Evolutionary conservation across 208 protist species (phyloP).

Genomic region (Entamoeba histolytica): DNA sequence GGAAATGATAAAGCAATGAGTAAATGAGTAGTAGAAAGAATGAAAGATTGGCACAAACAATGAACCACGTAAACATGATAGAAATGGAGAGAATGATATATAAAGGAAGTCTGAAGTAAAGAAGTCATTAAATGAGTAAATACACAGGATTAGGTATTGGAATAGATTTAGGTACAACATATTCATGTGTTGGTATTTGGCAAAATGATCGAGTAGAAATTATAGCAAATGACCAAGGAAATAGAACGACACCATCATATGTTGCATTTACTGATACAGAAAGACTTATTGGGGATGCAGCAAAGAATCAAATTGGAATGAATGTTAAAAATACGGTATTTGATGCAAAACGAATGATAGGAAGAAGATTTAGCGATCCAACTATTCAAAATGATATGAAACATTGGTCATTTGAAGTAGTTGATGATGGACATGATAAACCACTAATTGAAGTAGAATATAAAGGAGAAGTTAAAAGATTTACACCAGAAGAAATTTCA

Average conservation of each 20-base stretch:
- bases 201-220: no score
- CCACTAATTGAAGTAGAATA: conserved; percentile 31
- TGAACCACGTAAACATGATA: no score
- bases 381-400: conserved; percentile 31
- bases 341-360: conserved; percentile 67
- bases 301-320: conserved; percentile 56
- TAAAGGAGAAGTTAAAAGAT: background rate
- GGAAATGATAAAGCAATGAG: no score
- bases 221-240: no score
- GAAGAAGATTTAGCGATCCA: conserved; percentile 47
- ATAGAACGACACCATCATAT: no score
- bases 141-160: conserved; percentile 26
- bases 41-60: no score
- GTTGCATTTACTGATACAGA: no score
- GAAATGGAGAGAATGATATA: no score
- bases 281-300: no score
- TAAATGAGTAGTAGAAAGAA: no score
- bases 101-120: no score
- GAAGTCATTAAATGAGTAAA: background rate
- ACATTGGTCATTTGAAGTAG: conserved; percentile 60
- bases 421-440: conserved; percentile 41
- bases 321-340: conserved; percentile 69
- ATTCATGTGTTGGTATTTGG: no score
- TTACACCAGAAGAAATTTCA: conserved; percentile 27
- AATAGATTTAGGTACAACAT: conserved; percentile 59